A percentile compares a stretch with the other conserved stretches of the same genome.
These are phyloP conservation scores for Didymella sp. DNA, from an alignment of 2,329 filamentous ascomycete genomes.

Conservation along the genomic window DNA sequence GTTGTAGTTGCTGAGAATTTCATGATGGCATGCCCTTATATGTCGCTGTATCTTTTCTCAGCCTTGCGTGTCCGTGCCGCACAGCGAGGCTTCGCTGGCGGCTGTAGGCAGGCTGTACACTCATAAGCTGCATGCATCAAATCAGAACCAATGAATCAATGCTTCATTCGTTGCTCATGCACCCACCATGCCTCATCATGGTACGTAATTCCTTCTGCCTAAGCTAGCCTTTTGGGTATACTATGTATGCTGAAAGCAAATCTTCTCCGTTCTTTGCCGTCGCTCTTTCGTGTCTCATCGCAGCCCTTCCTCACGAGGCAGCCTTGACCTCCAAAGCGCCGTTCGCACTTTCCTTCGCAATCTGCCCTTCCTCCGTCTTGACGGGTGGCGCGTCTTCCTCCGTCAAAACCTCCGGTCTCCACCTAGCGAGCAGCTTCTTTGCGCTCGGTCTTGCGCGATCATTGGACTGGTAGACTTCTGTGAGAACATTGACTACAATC, in stretches of 20 bases:
- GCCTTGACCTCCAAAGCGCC: constrained; percentile 41
- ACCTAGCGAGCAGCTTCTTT: constrained; percentile 62
- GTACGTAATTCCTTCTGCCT: not conserved
- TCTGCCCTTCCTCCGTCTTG: constrained; percentile 31
- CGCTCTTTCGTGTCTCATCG: not conserved
- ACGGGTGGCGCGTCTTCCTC: constrained; percentile 27
- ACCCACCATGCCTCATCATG: not conserved
- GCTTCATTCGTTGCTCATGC: not conserved
- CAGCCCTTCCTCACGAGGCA: constrained; percentile 18
- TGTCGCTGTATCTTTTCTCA: not conserved
- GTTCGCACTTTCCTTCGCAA: constrained; percentile 35
- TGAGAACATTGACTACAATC: constrained; percentile 63
- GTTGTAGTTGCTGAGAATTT: no score
- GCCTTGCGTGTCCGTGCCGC: not conserved
- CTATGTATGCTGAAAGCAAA: constrained; percentile 10
- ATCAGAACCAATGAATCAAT: not conserved
- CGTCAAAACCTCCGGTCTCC: constrained; percentile 59
- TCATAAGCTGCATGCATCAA: not conserved
- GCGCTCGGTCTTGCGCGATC: constrained; percentile 57
- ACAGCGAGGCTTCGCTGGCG: no score
- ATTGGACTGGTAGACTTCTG: constrained; percentile 62
- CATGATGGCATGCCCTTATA: no score
- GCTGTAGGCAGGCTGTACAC: not conserved
- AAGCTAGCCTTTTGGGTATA: constrained; percentile 7
- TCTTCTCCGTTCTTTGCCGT: not conserved